Conservation (phyloP, 768 basidiomycete species). For the Tephrocybe rancida region DNA sequence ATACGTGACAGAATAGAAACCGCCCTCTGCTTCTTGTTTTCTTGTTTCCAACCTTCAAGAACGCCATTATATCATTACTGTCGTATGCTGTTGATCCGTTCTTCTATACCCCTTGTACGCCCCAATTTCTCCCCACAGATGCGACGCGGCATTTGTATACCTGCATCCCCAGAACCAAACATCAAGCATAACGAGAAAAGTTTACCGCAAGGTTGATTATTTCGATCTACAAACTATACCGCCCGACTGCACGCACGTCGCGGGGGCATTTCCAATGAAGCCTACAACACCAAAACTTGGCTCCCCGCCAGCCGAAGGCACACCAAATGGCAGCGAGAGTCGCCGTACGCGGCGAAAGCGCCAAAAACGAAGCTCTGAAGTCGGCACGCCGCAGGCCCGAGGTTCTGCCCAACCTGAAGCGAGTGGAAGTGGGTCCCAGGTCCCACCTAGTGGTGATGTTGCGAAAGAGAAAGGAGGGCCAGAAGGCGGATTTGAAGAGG, state of each 20-base stretch:
- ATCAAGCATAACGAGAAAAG: conserved; percentile 7
- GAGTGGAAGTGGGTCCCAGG: neutral
- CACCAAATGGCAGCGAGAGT: conserved; percentile 2
- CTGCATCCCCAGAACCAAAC: conserved; percentile 7
- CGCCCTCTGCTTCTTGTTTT: too few species aligned
- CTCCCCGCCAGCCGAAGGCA: conserved; percentile 6
- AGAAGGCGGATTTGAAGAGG: conserved; percentile 25
- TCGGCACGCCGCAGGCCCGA: neutral
- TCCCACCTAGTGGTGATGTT: neutral
- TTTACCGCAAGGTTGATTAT: neutral
- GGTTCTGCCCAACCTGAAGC: conserved; percentile 5
- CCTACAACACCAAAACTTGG: conserved; percentile 3
- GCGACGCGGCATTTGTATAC: neutral
- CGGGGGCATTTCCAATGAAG: conserved; percentile 7
- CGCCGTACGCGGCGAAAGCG: conserved; percentile 14
- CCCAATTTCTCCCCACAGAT: too few species aligned
- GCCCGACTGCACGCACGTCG: neutral
- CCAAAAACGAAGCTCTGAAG: conserved; percentile 15
- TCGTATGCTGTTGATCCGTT: too few species aligned
- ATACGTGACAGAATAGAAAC: too few species aligned
- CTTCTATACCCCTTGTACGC: too few species aligned
- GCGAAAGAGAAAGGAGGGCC: neutral
- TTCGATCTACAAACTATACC: neutral
- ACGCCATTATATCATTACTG: too few species aligned
- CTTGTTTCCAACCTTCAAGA: too few species aligned